These are phyloP conservation scores for Kluyveromyces dobzhanskii DNA, from an alignment of 805 yeast genomes.

Conservation along the genomic window DNA sequence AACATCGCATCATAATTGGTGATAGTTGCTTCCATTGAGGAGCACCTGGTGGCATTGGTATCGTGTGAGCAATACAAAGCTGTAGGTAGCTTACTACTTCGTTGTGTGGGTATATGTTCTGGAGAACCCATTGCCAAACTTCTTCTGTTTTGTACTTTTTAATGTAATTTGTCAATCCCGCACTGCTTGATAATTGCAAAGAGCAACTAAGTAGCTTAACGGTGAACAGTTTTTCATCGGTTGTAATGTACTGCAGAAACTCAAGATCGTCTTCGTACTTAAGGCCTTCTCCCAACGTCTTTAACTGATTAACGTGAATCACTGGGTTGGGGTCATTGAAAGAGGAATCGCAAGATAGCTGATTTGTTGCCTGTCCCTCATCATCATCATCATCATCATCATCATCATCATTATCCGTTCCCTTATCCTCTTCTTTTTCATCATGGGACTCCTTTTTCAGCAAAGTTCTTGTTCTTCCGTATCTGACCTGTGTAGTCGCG, in stretches of 20 bases:
- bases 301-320: slow-evolving; percentile 21
- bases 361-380: no score
- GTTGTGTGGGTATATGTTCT: slow-evolving; percentile 1
- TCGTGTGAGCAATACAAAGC: slow-evolving; percentile 5
- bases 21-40: slow-evolving; percentile 2
- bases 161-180: slow-evolving; percentile 12
- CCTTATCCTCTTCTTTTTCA: neutral
- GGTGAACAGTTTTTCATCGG: slow-evolving; percentile 4
- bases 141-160: slow-evolving; percentile 13
- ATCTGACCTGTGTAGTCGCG: slow-evolving; percentile 3
- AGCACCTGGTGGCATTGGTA: slow-evolving; percentile 2
- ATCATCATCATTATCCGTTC: no score
- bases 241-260: slow-evolving; percentile 22
- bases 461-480: slow-evolving; percentile 19
- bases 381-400: no score
- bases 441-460: slow-evolving; percentile 5
- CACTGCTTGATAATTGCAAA: slow-evolving; percentile 13
- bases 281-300: slow-evolving; percentile 28
- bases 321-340: neutral
- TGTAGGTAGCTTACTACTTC: slow-evolving; percentile 12
- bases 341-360: neutral
- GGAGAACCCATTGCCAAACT: slow-evolving; percentile 18
- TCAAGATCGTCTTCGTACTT: slow-evolving; percentile 31
- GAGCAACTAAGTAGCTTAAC: slow-evolving; percentile 19
- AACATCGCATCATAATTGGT: neutral